phyloP scores from a whole-genome alignment of 2,329 filamentous ascomycete genomes.

The Trichoderma afroharzianum region DNA sequence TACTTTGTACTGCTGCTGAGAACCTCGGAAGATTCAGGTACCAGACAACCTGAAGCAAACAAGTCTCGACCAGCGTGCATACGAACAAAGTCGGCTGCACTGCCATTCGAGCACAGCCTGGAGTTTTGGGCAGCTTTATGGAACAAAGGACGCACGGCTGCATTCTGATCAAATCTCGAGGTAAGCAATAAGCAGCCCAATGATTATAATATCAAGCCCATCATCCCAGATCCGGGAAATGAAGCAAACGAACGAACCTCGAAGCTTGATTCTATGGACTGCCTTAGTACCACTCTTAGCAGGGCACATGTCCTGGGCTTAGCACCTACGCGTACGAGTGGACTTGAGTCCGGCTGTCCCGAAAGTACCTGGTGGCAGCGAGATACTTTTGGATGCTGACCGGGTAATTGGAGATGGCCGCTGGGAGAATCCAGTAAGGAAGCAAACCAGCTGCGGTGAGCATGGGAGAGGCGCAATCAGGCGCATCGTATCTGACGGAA shows the following conservation, averaged over 20 bases:
- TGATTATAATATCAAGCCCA: neutral
- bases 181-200: slow-evolving; percentile 11
- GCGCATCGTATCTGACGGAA: neutral
- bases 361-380: neutral
- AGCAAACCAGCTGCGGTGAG: neutral
- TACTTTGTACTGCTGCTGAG: neutral
- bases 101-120: neutral
- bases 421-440: neutral
- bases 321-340: slow-evolving; percentile 7
- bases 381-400: slow-evolving; percentile 10
- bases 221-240: neutral
- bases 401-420: neutral
- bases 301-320: neutral
- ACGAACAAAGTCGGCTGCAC: neutral
- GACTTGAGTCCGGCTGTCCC: slow-evolving; percentile 13
- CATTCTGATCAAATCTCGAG: neutral
- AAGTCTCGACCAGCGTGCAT: neutral
- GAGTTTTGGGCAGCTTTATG: neutral
- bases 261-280: neutral
- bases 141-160: neutral
- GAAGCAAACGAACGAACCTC: neutral
- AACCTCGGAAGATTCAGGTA: neutral
- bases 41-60: neutral
- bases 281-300: neutral
- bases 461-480: neutral